phyloP scores from a whole-genome alignment of 2,329 filamentous ascomycete genomes.

The Penicillium sp. region DNA sequence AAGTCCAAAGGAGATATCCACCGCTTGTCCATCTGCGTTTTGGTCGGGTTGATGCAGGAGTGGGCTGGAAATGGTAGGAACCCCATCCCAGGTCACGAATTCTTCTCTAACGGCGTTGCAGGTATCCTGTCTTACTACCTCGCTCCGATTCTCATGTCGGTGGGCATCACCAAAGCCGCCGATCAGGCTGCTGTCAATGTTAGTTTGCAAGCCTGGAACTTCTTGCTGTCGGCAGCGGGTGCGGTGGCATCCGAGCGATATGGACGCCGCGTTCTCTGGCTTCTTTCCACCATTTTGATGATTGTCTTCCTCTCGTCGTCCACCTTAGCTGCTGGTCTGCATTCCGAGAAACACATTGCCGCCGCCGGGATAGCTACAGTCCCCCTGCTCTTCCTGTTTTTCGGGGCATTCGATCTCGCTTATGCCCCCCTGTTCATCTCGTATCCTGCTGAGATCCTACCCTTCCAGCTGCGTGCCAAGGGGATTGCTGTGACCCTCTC shows the following conservation, averaged over 20 bases:
- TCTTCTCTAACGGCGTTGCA: slow-evolving; percentile 1
- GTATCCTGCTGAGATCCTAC: slow-evolving; percentile 35
- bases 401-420: slow-evolving; percentile 32
- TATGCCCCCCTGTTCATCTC: slow-evolving; percentile 30
- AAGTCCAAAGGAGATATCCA: slow-evolving; percentile 18
- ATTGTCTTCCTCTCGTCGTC: slow-evolving; percentile 25
- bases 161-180: slow-evolving; percentile 29
- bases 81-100: too few species aligned
- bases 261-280: slow-evolving; percentile 24
- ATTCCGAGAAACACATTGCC: slow-evolving; percentile 21
- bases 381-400: slow-evolving; percentile 38
- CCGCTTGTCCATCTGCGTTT: slow-evolving; percentile 17
- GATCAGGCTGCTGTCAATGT: slow-evolving; percentile 30
- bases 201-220: slow-evolving; percentile 25
- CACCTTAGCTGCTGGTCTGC: slow-evolving; percentile 23
- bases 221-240: slow-evolving; percentile 21
- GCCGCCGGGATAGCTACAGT: slow-evolving; percentile 34
- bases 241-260: slow-evolving; percentile 25
- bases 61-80: slow-evolving; percentile 23
- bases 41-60: slow-evolving; percentile 24
- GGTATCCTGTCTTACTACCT: slow-evolving; percentile 39
- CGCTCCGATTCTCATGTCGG: slow-evolving; percentile 36
- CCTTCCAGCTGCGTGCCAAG: slow-evolving; percentile 39
- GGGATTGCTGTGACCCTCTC: slow-evolving; percentile 32
- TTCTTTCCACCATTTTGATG: slow-evolving; percentile 21